phyloP scores from a whole-genome alignment of 164 flowering plant genomes.

The Houttuynia cordata region DNA sequence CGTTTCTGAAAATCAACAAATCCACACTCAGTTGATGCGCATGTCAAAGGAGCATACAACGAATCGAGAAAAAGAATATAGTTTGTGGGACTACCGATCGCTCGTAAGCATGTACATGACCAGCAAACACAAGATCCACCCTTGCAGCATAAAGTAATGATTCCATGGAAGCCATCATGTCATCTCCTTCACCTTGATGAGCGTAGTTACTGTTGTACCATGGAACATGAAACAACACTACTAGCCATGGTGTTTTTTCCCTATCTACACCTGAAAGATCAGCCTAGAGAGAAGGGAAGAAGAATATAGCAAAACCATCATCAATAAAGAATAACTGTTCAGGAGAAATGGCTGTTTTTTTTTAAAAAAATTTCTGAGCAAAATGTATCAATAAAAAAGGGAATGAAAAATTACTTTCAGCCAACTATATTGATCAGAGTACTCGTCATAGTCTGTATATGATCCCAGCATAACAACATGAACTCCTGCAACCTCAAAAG shows the following conservation, averaged over 20 bases:
- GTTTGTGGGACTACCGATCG: slow-evolving; percentile 51
- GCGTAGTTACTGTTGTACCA: slow-evolving; percentile 94
- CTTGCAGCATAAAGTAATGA: slow-evolving; percentile 78
- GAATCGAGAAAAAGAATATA: neutral
- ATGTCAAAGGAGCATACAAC: neutral
- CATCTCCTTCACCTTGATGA: slow-evolving; percentile 83
- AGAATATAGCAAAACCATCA: neutral
- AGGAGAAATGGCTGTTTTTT: too few relatives aligned
- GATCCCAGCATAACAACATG: slow-evolving; percentile 95
- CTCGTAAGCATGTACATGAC: slow-evolving; percentile 98
- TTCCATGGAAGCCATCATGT: slow-evolving; percentile 84
- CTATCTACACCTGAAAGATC: slow-evolving; percentile 82
- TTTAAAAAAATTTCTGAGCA: too few relatives aligned
- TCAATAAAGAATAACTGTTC: neutral
- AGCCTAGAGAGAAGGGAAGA: slow-evolving; percentile 24
- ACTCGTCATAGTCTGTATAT: slow-evolving; percentile 62
- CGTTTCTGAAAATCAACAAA: slow-evolving; percentile 42
- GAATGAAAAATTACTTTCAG: slow-evolving; percentile 49
- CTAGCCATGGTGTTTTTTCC: slow-evolving; percentile 74
- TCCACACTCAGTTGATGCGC: neutral
- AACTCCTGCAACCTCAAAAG: slow-evolving; percentile 90
- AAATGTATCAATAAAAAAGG: slow-evolving; percentile 1
- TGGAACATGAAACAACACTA: slow-evolving; percentile 89
- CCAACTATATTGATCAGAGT: slow-evolving; percentile 83
- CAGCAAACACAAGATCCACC: slow-evolving; percentile 77